Evolutionary conservation across 768 basidiomycete genomes (phyloP), one percentile per base, ranked within the genome.

Genomic region (Myochromella boudieri): DNA sequence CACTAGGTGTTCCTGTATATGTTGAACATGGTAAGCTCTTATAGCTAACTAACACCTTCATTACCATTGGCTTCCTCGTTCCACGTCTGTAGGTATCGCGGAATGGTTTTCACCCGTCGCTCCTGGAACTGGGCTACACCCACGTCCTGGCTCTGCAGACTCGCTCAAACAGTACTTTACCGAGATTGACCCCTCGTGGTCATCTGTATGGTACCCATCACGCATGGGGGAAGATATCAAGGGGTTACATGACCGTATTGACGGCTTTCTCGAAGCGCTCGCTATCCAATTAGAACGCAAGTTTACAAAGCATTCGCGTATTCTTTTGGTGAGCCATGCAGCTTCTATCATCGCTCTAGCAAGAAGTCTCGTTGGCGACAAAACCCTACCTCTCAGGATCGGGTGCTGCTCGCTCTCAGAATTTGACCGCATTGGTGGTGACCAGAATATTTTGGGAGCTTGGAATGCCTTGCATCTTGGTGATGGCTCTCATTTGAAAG

Each of bases 31-130:
- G 91, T 82, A 50, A 41, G 67, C 55, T 25, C 18, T 22, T n/a
- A 15, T 40, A 12, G 39, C 42, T 37, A 37, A 4, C 27, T 21
- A 10, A 24, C n/a, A 42, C 31, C 28, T 8, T 1, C 14, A 6
- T 11, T 33, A 43, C 25, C 24, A 29, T 24, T 14, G 17, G 15
- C 28, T 17, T 11, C 15, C 14, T 36, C 26, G 34, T 32, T 41
- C 32, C 26, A 29, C 31, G 14, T 31, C 37, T 46, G 11, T 51
- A 87, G 85, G 85, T 8, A 60, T 90, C 6, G 76, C 80, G 3
- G 88, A 91, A 64, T 92, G 90, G 90, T 89, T 83, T 63, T 85
- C 84, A 3, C 86, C 84, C 22, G 86, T 82, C 26, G 62, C 62
- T 2, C 79, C 81, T 0, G 76, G 80, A 24, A 81, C 85, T 2